phyloP scores from a whole-genome alignment of 306 rosid genomes.

The Vachellia pachyceras region DNA sequence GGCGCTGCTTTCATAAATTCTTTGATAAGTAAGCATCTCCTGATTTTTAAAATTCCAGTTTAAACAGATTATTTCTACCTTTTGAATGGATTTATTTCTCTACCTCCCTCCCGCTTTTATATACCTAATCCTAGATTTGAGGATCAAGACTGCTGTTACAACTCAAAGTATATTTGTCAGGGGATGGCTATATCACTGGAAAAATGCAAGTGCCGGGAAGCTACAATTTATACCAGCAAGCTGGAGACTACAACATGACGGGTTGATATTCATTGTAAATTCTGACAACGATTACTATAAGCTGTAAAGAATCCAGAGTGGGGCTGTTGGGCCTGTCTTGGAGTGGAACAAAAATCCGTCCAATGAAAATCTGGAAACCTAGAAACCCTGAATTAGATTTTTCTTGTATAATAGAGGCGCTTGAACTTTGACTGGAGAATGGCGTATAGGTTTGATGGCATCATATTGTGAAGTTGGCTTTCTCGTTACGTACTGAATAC shows the following conservation, averaged over 20 bases:
- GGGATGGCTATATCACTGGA: slow-evolving; percentile 67
- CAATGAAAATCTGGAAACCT: not conserved
- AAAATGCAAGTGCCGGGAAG: slow-evolving; percentile 67
- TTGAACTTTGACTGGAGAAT: slow-evolving; percentile 40
- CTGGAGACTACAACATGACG: slow-evolving; percentile 64
- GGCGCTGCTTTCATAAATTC: not conserved
- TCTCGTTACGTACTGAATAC: slow-evolving; percentile 7
- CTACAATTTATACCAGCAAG: slow-evolving; percentile 56
- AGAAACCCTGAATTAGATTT: not conserved
- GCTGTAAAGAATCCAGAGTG: slow-evolving; percentile 25
- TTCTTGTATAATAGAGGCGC: slow-evolving; percentile 13
- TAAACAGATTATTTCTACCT: slow-evolving; percentile 4
- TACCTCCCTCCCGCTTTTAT: not conserved
- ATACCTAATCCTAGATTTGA: not conserved
- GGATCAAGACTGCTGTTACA: slow-evolving; percentile 28
- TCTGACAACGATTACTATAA: slow-evolving; percentile 40
- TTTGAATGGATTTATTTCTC: not conserved
- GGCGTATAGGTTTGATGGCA: slow-evolving; percentile 36
- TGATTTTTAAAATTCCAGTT: not conserved
- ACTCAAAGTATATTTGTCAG: slow-evolving; percentile 42
- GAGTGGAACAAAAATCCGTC: not conserved
- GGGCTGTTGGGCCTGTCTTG: not conserved
- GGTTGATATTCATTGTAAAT: slow-evolving; percentile 49
- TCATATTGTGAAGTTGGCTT: slow-evolving; percentile 29
- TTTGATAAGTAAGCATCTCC: not conserved